Percentiles rank a stretch among this genome's conserved stretches.
Evolutionary conservation across 2,329 filamentous ascomycete species (phyloP).

Genomic region (Microdochium paspali): DNA sequence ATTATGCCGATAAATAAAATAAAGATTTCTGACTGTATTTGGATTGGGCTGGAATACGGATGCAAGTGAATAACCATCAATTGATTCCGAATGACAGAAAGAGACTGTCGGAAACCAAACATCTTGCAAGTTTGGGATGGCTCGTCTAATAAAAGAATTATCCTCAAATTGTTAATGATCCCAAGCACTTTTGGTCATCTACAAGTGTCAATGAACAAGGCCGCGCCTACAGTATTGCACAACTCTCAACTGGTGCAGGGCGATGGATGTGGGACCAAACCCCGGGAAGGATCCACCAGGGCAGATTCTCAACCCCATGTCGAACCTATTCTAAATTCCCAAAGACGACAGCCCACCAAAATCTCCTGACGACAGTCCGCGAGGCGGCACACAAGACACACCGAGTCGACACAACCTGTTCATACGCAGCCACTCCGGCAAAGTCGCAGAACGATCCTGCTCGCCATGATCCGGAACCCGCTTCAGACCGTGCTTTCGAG

Average conservation of each 20-base stretch:
- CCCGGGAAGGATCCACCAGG: not conserved
- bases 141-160: no score
- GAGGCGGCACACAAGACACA: no score
- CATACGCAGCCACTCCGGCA: not conserved
- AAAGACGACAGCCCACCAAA: no score
- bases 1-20: not conserved
- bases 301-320: not conserved
- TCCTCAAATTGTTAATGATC: no score
- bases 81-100: no score
- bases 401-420: no score
- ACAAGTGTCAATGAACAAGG: not conserved
- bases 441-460: no score
- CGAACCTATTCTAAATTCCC: not conserved
- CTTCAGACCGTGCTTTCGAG: constrained; percentile 14
- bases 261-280: not conserved
- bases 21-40: not conserved
- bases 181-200: not conserved
- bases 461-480: constrained; percentile 20
- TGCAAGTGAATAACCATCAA: no score
- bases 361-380: no score
- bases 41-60: no score
- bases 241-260: not conserved
- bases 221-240: not conserved
- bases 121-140: no score
- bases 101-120: no score